Percentiles rank a stretch among this genome's conserved stretches.
Evolutionary conservation across 139 green algal genomes (phyloP).

Genomic region (Chlamydomonas applanata): DNA sequence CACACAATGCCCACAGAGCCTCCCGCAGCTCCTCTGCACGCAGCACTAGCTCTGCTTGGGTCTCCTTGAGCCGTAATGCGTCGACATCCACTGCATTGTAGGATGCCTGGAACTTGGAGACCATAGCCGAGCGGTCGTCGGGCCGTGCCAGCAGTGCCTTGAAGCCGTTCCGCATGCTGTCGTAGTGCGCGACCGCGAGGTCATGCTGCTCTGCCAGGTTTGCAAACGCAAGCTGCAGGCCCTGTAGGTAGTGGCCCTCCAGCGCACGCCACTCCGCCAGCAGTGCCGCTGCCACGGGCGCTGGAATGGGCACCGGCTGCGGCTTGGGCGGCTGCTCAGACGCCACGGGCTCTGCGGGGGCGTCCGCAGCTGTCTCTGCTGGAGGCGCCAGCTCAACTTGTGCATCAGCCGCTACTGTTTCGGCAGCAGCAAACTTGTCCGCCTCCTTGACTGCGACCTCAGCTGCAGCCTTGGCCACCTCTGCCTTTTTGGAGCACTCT

Average conservation of each 20-base stretch:
- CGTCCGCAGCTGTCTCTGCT: conserved; percentile 12
- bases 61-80: conserved; percentile 31
- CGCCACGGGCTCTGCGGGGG: not conserved
- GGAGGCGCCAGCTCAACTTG: conserved; percentile 8
- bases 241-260: conserved; percentile 57
- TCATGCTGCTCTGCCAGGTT: conserved; percentile 45
- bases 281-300: conserved; percentile 23
- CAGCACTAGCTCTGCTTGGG: conserved; percentile 70
- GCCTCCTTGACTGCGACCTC: conserved; percentile 44
- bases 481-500: conserved; percentile 42
- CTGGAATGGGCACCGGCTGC: conserved; percentile 3
- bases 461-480: conserved; percentile 48
- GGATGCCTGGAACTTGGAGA: conserved; percentile 45
- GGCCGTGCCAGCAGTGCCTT: conserved; percentile 33
- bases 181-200: conserved; percentile 44
- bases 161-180: conserved; percentile 29
- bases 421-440: conserved; percentile 32
- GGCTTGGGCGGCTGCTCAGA: not conserved
- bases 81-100: conserved; percentile 75
- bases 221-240: conserved; percentile 38
- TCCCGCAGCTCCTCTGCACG: conserved; percentile 74
- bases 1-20: conserved; percentile 70
- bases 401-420: conserved; percentile 24
- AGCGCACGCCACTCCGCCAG: conserved; percentile 47
- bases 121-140: conserved; percentile 39